phyloP scores from a whole-genome alignment of 768 basidiomycete species.

The Macrolepiota fuliginosa region DNA sequence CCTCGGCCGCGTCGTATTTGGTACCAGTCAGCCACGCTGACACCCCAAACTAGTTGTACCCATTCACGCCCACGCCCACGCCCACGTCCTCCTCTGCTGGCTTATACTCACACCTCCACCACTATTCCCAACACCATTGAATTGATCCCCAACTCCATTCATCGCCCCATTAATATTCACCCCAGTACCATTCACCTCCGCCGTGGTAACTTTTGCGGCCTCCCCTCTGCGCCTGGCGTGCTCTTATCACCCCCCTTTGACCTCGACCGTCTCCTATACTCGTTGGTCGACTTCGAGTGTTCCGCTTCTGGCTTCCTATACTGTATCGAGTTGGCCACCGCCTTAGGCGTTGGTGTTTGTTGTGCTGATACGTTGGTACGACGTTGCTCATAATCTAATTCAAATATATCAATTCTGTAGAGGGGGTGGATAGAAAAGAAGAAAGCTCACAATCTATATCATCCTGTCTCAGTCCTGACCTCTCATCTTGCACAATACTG shows the following conservation, averaged over 20 bases:
- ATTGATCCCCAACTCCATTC: conserved; percentile 1
- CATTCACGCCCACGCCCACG: conserved; percentile 25
- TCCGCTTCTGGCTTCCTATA: conserved; percentile 69
- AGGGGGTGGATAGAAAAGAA: neutral
- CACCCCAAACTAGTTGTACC: conserved; percentile 18
- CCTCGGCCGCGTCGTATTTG: conserved; percentile 19
- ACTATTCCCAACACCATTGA: conserved; percentile 20
- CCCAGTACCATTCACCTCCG: conserved; percentile 19
- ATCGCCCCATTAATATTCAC: conserved; percentile 8
- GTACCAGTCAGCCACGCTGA: conserved; percentile 20
- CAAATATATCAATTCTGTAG: neutral
- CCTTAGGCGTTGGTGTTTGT: conserved; percentile 59
- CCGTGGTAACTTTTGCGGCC: conserved; percentile 37
- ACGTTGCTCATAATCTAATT: conserved; percentile 75
- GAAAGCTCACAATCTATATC: conserved; percentile 63
- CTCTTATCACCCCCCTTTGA: conserved; percentile 47
- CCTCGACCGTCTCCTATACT: conserved; percentile 72
- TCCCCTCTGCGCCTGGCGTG: no score
- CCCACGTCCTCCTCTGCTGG: no score
- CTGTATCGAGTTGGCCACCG: conserved; percentile 41
- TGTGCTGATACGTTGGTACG: conserved; percentile 65
- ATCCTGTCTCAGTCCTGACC: conserved; percentile 43
- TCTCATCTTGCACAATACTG: conserved; percentile 30
- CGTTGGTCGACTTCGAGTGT: conserved; percentile 72
- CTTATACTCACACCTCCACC: conserved; percentile 12